phyloP scores from a whole-genome alignment of 345 rosid species.

The Populus deltoides region DNA sequence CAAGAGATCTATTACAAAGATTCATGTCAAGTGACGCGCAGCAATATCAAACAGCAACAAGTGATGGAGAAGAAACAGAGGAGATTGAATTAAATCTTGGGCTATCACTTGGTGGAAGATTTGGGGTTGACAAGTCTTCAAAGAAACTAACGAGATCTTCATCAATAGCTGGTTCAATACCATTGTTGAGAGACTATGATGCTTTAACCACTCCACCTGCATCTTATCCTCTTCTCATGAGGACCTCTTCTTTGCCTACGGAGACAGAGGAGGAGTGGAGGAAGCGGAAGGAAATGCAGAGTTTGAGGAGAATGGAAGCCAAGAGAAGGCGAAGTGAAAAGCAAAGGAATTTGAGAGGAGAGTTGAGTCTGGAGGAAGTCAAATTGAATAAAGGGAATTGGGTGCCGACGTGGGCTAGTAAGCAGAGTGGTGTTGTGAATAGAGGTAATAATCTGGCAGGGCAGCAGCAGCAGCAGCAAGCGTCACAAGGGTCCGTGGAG shows the following conservation, averaged over 20 bases:
- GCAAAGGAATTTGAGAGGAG: slow-evolving; percentile 54
- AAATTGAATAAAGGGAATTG: slow-evolving; percentile 23
- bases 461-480: slow-evolving; percentile 23
- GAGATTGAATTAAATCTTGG: slow-evolving; percentile 82
- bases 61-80: slow-evolving; percentile 36
- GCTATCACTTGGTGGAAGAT: slow-evolving; percentile 78
- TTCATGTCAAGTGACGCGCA: slow-evolving; percentile 41
- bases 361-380: slow-evolving; percentile 38
- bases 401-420: slow-evolving; percentile 23
- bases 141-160: slow-evolving; percentile 68
- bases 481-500: slow-evolving; percentile 55
- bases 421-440: slow-evolving; percentile 15
- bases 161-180: slow-evolving; percentile 54
- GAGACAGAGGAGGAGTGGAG: slow-evolving; percentile 93
- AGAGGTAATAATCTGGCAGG: slow-evolving; percentile 10
- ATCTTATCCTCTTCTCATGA: slow-evolving; percentile 46
- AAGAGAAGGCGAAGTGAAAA: slow-evolving; percentile 79
- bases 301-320: slow-evolving; percentile 76
- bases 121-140: slow-evolving; percentile 72
- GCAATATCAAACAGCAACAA: slow-evolving; percentile 12
- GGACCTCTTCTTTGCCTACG: slow-evolving; percentile 80
- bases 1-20: slow-evolving; percentile 77
- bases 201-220: slow-evolving; percentile 23
- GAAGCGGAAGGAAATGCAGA: slow-evolving; percentile 86
- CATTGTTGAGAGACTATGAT: slow-evolving; percentile 37